Conservation (phyloP, 2,329 filamentous ascomycete species). For the Nannizzia gypsea region DNA sequence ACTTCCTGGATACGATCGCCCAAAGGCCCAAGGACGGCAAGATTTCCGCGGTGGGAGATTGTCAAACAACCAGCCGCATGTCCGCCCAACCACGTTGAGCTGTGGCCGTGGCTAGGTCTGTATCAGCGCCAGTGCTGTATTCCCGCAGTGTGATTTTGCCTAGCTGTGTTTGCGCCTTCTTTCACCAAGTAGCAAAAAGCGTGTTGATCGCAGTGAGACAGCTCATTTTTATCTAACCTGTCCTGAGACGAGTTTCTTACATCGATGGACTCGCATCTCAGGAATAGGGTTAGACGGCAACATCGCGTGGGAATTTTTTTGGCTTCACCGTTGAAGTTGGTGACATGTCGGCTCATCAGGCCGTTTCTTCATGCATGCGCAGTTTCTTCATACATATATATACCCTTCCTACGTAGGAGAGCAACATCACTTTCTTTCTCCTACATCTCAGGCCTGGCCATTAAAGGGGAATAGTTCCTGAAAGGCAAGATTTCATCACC, state of each 20-base stretch:
- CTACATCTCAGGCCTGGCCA: neutral
- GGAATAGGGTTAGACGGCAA: slow-evolving; percentile 1
- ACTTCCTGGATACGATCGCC: too few relatives aligned
- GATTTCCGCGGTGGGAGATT: neutral
- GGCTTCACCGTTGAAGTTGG: neutral
- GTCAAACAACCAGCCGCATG: neutral
- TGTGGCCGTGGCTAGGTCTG: neutral
- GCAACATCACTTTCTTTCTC: neutral
- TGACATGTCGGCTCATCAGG: neutral
- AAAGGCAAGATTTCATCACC: neutral
- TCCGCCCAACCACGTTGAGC: neutral
- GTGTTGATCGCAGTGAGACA: neutral
- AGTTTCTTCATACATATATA: neutral
- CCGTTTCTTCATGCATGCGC: neutral
- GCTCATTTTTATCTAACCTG: neutral
- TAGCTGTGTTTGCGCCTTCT: too few relatives aligned
- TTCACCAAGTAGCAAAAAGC: too few relatives aligned
- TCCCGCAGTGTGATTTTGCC: neutral
- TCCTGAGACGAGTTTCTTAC: neutral
- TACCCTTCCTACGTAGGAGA: neutral
- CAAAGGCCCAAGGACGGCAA: neutral
- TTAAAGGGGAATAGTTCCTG: neutral
- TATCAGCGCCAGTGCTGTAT: neutral
- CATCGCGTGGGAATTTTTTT: neutral
- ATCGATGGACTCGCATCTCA: neutral